Conservation (phyloP, 2,329 filamentous ascomycete genomes). For the Juglanconis oblonga region DNA sequence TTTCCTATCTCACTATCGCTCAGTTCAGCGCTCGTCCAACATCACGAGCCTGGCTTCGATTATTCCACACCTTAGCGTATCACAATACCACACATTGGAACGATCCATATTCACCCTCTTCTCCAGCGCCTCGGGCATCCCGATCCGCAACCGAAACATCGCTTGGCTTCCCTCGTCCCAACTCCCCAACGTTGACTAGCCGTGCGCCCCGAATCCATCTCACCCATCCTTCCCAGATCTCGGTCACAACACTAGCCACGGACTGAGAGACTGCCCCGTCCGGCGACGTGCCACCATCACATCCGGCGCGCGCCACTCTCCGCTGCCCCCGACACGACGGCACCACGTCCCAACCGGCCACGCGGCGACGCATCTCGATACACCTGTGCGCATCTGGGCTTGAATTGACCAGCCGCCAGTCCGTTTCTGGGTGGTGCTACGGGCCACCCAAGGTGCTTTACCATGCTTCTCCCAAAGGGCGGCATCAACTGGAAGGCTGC, state of each 20-base stretch:
- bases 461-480: conserved; percentile 87
- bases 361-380: conserved; percentile 3
- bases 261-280: conserved; percentile 3
- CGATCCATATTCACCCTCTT: neutral
- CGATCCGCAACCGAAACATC: neutral
- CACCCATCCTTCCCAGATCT: neutral
- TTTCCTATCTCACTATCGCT: neutral
- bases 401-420: conserved; percentile 11
- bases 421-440: conserved; percentile 35
- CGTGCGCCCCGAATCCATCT: neutral
- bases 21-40: neutral
- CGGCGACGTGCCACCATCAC: conserved; percentile 5
- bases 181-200: neutral
- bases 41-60: neutral
- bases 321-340: neutral
- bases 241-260: neutral
- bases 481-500: conserved; percentile 92
- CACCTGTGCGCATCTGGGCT: conserved; percentile 12
- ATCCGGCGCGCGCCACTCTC: neutral
- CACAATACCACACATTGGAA: neutral
- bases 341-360: neutral
- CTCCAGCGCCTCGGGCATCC: neutral
- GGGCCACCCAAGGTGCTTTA: conserved; percentile 38
- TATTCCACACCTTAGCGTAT: neutral
- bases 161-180: neutral